Percentiles rank a stretch among this genome's conserved stretches.
Conservation (phyloP, 345 rosid genomes). For the Carallia pectinifolia region DNA sequence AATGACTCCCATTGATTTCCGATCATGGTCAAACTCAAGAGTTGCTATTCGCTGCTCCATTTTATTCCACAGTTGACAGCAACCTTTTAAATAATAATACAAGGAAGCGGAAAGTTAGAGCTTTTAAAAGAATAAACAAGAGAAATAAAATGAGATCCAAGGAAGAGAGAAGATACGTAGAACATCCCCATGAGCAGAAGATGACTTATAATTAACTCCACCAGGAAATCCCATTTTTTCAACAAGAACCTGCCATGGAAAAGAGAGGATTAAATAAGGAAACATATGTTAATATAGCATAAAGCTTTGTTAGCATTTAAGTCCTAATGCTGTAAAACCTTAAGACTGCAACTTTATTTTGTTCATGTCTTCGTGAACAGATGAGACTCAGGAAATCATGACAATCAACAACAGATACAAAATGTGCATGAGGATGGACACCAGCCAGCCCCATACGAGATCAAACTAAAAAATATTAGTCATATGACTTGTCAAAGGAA, state of each 20-base stretch:
- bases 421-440: neutral
- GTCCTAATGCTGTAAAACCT: neutral
- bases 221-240: constrained; percentile 92
- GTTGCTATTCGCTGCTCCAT: constrained; percentile 82
- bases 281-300: neutral
- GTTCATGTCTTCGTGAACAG: constrained; percentile 10
- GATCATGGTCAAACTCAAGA: constrained; percentile 85
- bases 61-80: constrained; percentile 63
- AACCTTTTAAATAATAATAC: constrained; percentile 40
- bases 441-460: too few species aligned
- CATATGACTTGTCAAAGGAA: too few species aligned
- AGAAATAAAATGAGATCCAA: constrained; percentile 1
- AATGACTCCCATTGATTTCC: constrained; percentile 98
- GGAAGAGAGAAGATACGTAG: constrained; percentile 45
- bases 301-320: neutral
- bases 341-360: neutral
- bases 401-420: neutral
- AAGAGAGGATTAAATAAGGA: constrained; percentile 5
- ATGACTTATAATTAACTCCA: constrained; percentile 35
- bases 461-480: too few species aligned
- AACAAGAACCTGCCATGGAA: constrained; percentile 64
- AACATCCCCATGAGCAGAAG: constrained; percentile 39
- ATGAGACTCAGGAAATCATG: neutral
- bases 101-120: neutral
- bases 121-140: neutral